Evolutionary conservation across 2,329 filamentous ascomycete species (phyloP).

Genomic region (Paecilomyces formosus): DNA sequence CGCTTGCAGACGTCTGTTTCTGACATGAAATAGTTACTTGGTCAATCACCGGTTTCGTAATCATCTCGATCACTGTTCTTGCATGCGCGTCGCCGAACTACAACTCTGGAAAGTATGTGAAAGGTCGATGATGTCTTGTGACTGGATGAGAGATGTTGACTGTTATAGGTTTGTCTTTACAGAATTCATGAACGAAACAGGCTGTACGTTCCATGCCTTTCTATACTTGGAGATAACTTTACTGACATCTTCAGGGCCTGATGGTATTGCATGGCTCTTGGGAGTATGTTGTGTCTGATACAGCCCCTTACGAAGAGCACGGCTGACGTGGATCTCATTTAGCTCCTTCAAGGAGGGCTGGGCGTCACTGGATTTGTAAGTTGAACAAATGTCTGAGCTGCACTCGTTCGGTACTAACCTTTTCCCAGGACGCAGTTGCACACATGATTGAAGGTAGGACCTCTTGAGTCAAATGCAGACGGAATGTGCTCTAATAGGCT

Average conservation of each 20-base stretch:
- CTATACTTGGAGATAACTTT: conserved; percentile 7
- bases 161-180: conserved; percentile 46
- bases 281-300: conserved; percentile 22
- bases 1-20: background rate
- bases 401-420: conserved; percentile 6
- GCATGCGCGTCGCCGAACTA: conserved; percentile 60
- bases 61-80: conserved; percentile 64
- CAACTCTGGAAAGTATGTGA: conserved; percentile 52
- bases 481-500: background rate
- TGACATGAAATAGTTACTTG: conserved; percentile 46
- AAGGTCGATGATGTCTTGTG: background rate
- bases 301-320: too few species aligned
- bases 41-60: conserved; percentile 60
- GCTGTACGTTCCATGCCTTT: conserved; percentile 36
- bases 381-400: conserved; percentile 2
- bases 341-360: conserved; percentile 44
- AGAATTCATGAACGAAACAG: conserved; percentile 60
- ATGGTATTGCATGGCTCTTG: conserved; percentile 49
- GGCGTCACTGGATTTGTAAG: conserved; percentile 48
- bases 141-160: background rate
- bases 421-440: conserved; percentile 28
- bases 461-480: background rate
- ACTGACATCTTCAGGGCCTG: conserved; percentile 39
- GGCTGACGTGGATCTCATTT: conserved; percentile 15
- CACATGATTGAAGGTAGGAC: conserved; percentile 46